Conservation (phyloP, 495 filamentous ascomycete genomes). For the Neurospora sublineolata region DNA sequence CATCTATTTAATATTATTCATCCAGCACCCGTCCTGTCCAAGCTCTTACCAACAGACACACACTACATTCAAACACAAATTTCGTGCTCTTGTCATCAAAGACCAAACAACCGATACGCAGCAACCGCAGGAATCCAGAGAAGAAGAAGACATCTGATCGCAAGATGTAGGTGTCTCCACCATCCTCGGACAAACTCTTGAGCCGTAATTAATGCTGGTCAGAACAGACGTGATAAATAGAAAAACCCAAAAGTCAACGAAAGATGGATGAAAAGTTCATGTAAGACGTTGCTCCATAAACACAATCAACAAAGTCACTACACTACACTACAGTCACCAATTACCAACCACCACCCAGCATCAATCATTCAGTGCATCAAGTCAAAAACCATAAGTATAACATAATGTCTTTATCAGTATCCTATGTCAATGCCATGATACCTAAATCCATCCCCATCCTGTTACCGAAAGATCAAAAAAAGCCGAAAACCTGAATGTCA, state of each 20-base stretch:
- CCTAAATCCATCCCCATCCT: neutral
- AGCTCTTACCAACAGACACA: too few relatives aligned
- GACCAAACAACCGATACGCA: too few relatives aligned
- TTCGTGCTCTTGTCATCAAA: too few relatives aligned
- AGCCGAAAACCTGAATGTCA: neutral
- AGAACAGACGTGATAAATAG: too few relatives aligned
- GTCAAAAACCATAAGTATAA: neutral
- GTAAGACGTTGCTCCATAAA: neutral
- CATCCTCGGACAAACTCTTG: too few relatives aligned
- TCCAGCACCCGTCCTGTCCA: too few relatives aligned
- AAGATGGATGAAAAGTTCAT: neutral
- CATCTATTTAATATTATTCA: too few relatives aligned
- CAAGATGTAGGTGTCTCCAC: too few relatives aligned
- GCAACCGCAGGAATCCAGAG: too few relatives aligned
- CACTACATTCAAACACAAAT: too few relatives aligned
- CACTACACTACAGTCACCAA: neutral
- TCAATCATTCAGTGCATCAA: neutral
- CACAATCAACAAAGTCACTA: neutral
- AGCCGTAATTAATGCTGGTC: too few relatives aligned
- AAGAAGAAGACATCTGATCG: too few relatives aligned
- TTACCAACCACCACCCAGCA: neutral
- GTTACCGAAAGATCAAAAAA: neutral
- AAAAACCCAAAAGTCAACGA: neutral
- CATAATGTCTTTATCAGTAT: neutral
- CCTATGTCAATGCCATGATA: neutral